phyloP scores from a whole-genome alignment of 352 stramenopile species.

The Phytophthora agathidicida region DNA sequence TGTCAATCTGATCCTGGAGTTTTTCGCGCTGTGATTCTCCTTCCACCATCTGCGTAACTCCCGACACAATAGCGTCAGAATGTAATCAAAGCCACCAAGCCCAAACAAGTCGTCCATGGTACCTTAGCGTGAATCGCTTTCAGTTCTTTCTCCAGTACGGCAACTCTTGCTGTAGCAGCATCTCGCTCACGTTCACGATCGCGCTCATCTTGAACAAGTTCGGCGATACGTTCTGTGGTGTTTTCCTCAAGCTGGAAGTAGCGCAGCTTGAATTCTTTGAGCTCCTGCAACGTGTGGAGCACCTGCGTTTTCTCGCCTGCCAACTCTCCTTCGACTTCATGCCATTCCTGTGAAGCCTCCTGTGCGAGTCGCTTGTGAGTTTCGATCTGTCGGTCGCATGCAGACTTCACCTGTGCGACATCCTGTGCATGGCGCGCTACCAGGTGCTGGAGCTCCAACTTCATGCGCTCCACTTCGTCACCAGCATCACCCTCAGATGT shows the following conservation, averaged over 20 bases:
- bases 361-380: constrained; percentile 70
- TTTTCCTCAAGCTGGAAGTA: constrained; percentile 71
- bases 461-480: constrained; percentile 30
- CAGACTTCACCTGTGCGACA: constrained; percentile 45
- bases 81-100: neutral
- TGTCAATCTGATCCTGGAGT: constrained; percentile 53
- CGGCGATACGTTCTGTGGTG: constrained; percentile 63
- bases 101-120: neutral
- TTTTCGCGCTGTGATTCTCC: constrained; percentile 36
- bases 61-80: neutral
- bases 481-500: neutral
- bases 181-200: constrained; percentile 56
- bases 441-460: constrained; percentile 32
- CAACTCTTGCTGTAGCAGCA: constrained; percentile 8
- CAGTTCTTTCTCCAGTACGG: constrained; percentile 39
- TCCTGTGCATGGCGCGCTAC: constrained; percentile 53
- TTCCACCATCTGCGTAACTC: constrained; percentile 32
- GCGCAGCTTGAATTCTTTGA: constrained; percentile 78
- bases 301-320: constrained; percentile 62
- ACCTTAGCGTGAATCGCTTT: constrained; percentile 46
- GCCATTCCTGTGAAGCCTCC: constrained; percentile 70
- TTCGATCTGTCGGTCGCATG: constrained; percentile 64
- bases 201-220: constrained; percentile 63
- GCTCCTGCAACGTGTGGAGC: constrained; percentile 55
- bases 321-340: constrained; percentile 69